These are phyloP conservation scores for Pelargonium hybrid DNA, from an alignment of 441 rosid species.

Conservation along the genomic window DNA sequence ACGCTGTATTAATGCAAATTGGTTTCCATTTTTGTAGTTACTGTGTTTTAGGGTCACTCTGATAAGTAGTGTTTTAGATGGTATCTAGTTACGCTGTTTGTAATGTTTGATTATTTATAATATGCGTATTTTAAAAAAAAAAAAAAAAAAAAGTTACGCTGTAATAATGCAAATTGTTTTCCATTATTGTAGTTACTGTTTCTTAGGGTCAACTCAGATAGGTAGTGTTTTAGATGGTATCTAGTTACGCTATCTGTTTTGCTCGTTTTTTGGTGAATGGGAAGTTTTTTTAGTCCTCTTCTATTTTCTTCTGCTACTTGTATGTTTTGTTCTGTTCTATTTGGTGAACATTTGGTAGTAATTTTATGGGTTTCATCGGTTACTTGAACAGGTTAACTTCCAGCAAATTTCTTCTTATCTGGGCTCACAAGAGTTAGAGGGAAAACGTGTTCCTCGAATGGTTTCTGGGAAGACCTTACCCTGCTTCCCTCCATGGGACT, in stretches of 20 bases:
- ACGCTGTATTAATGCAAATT: neutral
- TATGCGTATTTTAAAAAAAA: too few relatives aligned
- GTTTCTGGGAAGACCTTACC: conserved; percentile 99
- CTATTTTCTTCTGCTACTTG: neutral
- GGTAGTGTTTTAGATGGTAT: neutral
- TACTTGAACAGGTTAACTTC: conserved; percentile 71
- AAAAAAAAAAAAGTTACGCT: too few relatives aligned
- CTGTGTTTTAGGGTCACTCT: neutral
- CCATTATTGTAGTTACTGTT: too few relatives aligned
- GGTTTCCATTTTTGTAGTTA: neutral
- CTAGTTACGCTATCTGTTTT: neutral
- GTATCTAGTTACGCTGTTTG: neutral
- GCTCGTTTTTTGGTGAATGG: neutral
- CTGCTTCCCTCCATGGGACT: conserved; percentile 96
- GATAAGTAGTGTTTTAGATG: too few relatives aligned
- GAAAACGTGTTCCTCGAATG: conserved; percentile 97
- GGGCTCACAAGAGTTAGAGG: conserved; percentile 99
- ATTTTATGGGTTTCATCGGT: neutral
- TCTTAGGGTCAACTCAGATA: neutral
- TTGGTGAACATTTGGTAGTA: neutral
- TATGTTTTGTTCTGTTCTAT: neutral
- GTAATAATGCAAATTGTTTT: too few relatives aligned
- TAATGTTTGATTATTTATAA: too few relatives aligned
- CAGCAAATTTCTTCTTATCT: conserved; percentile 95
- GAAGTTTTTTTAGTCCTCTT: neutral